A percentile compares a stretch with the other conserved stretches of the same genome.
Evolutionary conservation across 2,329 filamentous ascomycete species (phyloP).

Genomic region (Gaeumannomyces sp.): DNA sequence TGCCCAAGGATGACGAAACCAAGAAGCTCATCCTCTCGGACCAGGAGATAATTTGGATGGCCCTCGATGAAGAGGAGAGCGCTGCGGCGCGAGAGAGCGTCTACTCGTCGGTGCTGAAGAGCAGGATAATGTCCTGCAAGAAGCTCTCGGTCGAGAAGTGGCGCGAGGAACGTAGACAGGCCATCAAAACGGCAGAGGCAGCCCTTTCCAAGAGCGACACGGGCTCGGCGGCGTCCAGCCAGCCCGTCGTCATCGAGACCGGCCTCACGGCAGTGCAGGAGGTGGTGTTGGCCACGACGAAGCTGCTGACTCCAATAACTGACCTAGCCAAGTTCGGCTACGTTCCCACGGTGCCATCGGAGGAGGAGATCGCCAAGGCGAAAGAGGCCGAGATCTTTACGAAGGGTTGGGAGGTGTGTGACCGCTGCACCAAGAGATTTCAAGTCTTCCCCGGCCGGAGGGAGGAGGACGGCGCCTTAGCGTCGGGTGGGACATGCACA

Average conservation of each 20-base stretch:
- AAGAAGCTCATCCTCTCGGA: conserved; percentile 51
- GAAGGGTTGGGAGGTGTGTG: conserved; percentile 79
- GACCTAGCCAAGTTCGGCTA: conserved; percentile 68
- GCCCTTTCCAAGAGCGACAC: background rate
- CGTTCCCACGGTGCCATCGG: conserved; percentile 59
- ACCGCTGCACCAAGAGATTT: conserved; percentile 79
- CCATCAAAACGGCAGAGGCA: conserved; percentile 11
- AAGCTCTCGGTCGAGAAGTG: conserved; percentile 69
- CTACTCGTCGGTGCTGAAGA: conserved; percentile 80
- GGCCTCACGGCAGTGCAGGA: conserved; percentile 65
- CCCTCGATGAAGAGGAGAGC: conserved; percentile 73
- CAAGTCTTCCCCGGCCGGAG: conserved; percentile 86
- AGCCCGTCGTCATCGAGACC: conserved; percentile 48
- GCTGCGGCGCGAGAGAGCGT: conserved; percentile 63
- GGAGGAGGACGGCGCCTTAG: conserved; percentile 66
- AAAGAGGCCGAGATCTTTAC: conserved; percentile 58
- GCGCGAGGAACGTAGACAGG: conserved; percentile 48
- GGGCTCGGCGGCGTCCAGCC: conserved; percentile 5
- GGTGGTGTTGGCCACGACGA: conserved; percentile 49
- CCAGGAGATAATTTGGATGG: conserved; percentile 61
- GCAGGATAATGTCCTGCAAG: conserved; percentile 68
- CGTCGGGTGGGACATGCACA: conserved; percentile 69
- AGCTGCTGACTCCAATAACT: conserved; percentile 58
- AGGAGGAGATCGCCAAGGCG: conserved; percentile 60
- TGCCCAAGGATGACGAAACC: conserved; percentile 41